These are phyloP conservation scores for Pugionium cornutum DNA, from an alignment of 345 rosid genomes.

Conservation along the genomic window DNA sequence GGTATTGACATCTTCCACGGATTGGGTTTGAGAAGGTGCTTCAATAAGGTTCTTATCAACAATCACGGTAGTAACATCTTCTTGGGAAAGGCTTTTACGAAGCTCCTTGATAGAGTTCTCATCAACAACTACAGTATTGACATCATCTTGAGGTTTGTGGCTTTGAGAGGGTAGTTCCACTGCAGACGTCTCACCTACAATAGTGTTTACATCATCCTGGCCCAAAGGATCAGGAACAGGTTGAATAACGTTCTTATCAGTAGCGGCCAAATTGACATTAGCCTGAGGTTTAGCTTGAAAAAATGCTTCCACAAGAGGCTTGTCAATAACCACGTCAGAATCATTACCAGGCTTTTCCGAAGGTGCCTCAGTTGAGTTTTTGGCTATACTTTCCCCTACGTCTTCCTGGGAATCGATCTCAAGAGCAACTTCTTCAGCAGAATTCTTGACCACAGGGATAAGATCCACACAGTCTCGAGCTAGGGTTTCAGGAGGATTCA, in stretches of 20 bases:
- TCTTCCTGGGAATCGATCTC: constrained; percentile 21
- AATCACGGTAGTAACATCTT: constrained; percentile 34
- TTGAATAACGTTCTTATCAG: constrained; percentile 12
- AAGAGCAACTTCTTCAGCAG: constrained; percentile 1
- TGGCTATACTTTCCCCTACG: neutral
- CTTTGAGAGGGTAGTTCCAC: constrained; percentile 22
- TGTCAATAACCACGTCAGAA: constrained; percentile 26
- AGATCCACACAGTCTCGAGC: constrained; percentile 41
- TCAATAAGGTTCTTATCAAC: neutral
- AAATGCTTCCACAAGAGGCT: constrained; percentile 33
- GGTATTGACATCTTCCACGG: too few species aligned
- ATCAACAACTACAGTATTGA: constrained; percentile 40
- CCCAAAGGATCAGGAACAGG: constrained; percentile 17
- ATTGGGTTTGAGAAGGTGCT: too few species aligned
- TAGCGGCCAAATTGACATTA: too few species aligned
- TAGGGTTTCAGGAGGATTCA: constrained; percentile 37
- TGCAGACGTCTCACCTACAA: constrained; percentile 22
- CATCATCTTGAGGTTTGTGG: constrained; percentile 28
- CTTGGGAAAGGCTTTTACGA: constrained; percentile 38
- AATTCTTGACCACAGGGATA: neutral
- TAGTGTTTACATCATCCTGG: constrained; percentile 24
- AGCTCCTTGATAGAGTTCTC: constrained; percentile 38
- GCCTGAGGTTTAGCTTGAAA: constrained; percentile 20
- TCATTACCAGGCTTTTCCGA: constrained; percentile 13
- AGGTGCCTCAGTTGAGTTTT: constrained; percentile 16